Evolutionary conservation across 768 basidiomycete genomes (phyloP).

Genomic region (Dictyophora rubrovolvata): DNA sequence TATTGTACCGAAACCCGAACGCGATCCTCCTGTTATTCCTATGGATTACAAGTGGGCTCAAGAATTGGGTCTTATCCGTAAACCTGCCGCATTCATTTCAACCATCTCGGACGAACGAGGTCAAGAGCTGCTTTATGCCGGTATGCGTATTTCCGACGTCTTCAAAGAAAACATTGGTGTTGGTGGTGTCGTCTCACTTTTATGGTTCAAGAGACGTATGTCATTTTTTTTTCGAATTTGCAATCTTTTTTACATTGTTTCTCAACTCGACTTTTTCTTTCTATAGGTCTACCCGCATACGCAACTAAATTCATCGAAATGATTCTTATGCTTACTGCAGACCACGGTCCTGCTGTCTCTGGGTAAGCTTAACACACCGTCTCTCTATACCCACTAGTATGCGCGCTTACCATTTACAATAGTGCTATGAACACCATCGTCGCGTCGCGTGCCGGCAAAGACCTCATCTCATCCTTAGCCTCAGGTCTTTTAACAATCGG

Average conservation of each 20-base stretch:
- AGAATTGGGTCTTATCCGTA: constrained; percentile 94
- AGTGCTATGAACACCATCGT: constrained; percentile 99
- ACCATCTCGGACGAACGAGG: constrained; percentile 99
- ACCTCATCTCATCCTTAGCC: constrained; percentile 90
- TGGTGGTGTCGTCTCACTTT: constrained; percentile 88
- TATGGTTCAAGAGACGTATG: constrained; percentile 91
- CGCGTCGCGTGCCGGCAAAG: constrained; percentile 98
- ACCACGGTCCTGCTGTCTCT: constrained; percentile 97
- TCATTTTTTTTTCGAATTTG: background rate
- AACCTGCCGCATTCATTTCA: constrained; percentile 97
- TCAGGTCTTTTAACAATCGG: constrained; percentile 97
- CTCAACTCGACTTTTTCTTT: background rate
- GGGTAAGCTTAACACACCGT: constrained; percentile 27
- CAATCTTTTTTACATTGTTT: background rate
- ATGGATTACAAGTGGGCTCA: constrained; percentile 99
- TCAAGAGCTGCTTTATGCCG: constrained; percentile 95
- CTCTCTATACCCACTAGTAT: background rate
- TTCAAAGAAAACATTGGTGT: constrained; percentile 97
- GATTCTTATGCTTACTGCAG: constrained; percentile 98
- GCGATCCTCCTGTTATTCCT: constrained; percentile 91
- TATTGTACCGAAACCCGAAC: constrained; percentile 64
- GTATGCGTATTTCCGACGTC: constrained; percentile 97
- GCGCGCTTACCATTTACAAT: background rate
- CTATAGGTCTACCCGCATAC: constrained; percentile 61
- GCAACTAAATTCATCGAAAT: constrained; percentile 99